Evolutionary conservation across 108 stramenopile genomes (phyloP), one percentile per base, ranked within the genome.

Genomic region (Cyclostephanos invisitatus): DNA sequence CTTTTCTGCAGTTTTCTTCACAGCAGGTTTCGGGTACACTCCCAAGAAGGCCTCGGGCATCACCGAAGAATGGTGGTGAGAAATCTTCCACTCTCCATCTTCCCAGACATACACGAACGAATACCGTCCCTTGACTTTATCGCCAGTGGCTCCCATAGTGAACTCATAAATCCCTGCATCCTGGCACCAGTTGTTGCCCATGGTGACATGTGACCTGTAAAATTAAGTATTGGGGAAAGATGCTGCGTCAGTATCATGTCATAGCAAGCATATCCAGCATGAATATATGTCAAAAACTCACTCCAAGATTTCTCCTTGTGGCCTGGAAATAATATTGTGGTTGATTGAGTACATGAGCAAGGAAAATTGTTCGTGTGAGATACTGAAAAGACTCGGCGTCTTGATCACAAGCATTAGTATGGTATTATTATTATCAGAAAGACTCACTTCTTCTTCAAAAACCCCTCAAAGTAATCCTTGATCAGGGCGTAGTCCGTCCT

Each of bases 11-110:
- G n/a, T n/a, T n/a, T 74, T 69, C 29, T 84, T 67, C 11, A 64
- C 72, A 37, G 80, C 78, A 32, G 80, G 73, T 38, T 75, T 66
- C 37, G 78, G 65, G 44, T 42, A 53, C 0, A 46, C 18, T 53
- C 51, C 51, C 24, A 53, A 20, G 51, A 53, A 48, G 22, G 51
- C 71, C 66, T 89, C 88, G 17, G 88, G 88, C 86, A 89, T 86
- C 56, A 77, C 74, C 27, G 82, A 84, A 20, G 84, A 85, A 53
- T 89, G 88, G 65, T 89, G 88, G 60, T 89, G 88, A 61, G 80
- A 69, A 50, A 87, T 87, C 82, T 83, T 87, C 87, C 87, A 88
- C 50, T 86, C 65, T 3, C 82, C 85, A 62, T 84, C 81, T 60
- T 88, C 85, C 46, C 73, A 84, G 48, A 82, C 70, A 53, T 88